A percentile compares a stretch with the other conserved stretches of the same genome.
Conservation (phyloP, 2,329 filamentous ascomycete genomes). For the Reticulascus tulasneorum region DNA sequence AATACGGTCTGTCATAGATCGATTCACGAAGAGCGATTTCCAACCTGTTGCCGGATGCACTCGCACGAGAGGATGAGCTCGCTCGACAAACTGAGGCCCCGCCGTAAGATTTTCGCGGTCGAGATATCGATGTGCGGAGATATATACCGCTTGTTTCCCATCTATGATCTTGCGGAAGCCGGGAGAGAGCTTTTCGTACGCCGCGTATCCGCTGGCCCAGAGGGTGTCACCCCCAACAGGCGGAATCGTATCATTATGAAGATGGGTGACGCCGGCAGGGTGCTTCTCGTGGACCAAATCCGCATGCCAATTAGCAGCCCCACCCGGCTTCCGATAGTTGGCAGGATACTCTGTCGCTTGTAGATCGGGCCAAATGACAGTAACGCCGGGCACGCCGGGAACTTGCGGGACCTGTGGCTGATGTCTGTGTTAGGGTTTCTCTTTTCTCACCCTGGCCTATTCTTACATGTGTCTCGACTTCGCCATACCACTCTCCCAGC, state of each 20-base stretch:
- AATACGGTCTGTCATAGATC: constrained; percentile 64
- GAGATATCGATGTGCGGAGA: constrained; percentile 63
- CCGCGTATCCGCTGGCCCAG: constrained; percentile 67
- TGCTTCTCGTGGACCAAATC: constrained; percentile 69
- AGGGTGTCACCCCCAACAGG: constrained; percentile 65
- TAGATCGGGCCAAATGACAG: constrained; percentile 68
- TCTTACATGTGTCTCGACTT: constrained; percentile 64
- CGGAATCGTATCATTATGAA: constrained; percentile 66
- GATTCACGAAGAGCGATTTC: constrained; percentile 71
- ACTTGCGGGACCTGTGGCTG: constrained; percentile 69
- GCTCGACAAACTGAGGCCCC: constrained; percentile 62
- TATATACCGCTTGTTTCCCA: constrained; percentile 60
- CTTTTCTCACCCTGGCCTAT: neutral
- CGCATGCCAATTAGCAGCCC: constrained; percentile 65
- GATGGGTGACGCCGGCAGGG: constrained; percentile 65
- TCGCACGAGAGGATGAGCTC: constrained; percentile 64
- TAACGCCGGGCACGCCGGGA: constrained; percentile 60
- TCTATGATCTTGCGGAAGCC: constrained; percentile 68
- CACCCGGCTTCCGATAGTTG: constrained; percentile 63
- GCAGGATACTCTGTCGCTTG: constrained; percentile 57
- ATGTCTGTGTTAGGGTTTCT: too few relatives aligned
- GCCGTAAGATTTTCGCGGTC: constrained; percentile 57
- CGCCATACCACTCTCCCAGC: constrained; percentile 60
- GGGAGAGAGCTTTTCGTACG: constrained; percentile 70
- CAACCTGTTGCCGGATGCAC: constrained; percentile 71